A percentile compares a stretch with the other conserved stretches of the same genome.
Conservation (phyloP, 1,284 basidiomycete genomes). For the Dichomitus squalens region DNA sequence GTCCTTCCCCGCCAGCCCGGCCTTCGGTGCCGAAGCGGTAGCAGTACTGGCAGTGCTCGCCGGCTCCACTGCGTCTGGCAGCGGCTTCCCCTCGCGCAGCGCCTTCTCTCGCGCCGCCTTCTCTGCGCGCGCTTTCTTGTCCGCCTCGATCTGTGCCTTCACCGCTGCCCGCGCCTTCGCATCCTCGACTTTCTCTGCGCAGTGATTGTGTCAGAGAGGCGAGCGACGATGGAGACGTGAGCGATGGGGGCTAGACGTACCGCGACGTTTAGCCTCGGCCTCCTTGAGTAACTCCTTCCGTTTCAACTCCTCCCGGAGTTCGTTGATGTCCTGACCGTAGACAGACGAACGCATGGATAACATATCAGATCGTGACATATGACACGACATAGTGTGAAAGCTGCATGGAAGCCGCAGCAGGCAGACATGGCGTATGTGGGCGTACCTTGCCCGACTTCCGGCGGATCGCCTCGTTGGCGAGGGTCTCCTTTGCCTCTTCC, state of each 20-base stretch:
- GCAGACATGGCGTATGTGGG: not conserved
- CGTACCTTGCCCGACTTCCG: conserved; percentile 84
- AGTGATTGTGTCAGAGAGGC: not conserved
- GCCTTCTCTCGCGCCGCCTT: conserved; percentile 89
- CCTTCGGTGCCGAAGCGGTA: conserved; percentile 39
- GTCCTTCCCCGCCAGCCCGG: conserved; percentile 60
- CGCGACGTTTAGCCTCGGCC: conserved; percentile 75
- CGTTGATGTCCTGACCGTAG: conserved; percentile 59
- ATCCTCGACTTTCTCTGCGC: conserved; percentile 83
- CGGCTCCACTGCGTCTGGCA: conserved; percentile 30
- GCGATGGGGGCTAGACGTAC: conserved; percentile 39
- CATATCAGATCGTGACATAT: not conserved
- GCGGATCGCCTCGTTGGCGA: conserved; percentile 79
- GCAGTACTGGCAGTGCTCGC: conserved; percentile 41
- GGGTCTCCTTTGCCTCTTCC: conserved; percentile 71
- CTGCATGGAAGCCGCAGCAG: not conserved
- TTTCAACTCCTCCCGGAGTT: conserved; percentile 78
- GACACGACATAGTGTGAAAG: not conserved
- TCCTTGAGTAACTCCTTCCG: conserved; percentile 82
- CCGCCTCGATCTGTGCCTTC: conserved; percentile 92
- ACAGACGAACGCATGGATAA: not conserved
- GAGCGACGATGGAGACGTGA: not conserved
- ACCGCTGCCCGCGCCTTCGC: conserved; percentile 81
- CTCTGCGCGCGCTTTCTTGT: conserved; percentile 87
- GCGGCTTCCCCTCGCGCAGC: conserved; percentile 69